Evolutionary conservation across 192 early-diverging fungal genomes (phyloP), one percentile per base, ranked within the genome.

Genomic region (Linnemannia elongata): DNA sequence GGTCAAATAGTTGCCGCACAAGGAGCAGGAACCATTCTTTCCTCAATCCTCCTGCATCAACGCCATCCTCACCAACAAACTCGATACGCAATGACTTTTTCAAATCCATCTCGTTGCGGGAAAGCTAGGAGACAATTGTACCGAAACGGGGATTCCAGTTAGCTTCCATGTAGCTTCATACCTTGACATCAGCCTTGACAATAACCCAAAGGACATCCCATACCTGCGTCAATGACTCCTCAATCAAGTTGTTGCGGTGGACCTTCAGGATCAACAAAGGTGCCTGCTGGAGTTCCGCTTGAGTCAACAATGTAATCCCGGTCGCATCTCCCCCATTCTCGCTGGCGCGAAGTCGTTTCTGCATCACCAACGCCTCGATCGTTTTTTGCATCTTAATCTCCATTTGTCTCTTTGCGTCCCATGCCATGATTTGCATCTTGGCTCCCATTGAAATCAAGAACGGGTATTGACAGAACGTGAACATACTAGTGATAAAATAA

Each of bases 11-110:
- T 45, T 98, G 95, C 18, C 97, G 92, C 8, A 98, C 92, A 18
- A 99, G 92, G 45, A 99, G 91, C 75, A 98, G 90, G 79, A 99
- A 98, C 98, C 98, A 99, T 73, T 99, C 98, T 75, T 99, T 99
- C 44, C 97, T 93, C 33, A 99, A 88, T 0, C 98, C 98, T 52
- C 98, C 98, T n/a, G 96, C 97, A 89, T 99, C 98, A 8, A 99
- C 93, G 6, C 97, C 98, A 69, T 97, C 97, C 89, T 99, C 98
- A 6, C 94, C 98, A 41, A 95, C 91, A 93, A 99, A 99, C 79
- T 96, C 93, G 55, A 99, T 95, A n/a, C 95, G 90, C 12, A 99
- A 89, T 22, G 96, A 95, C 88, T 99, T 99, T 76, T 97, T 98
- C 69, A 99, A 77, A 72, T 98, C 97, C 76, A 94, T 93, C 76